These are phyloP conservation scores for Mucor piriformis DNA, from an alignment of 371 early-diverging fungal genomes.

Conservation along the genomic window DNA sequence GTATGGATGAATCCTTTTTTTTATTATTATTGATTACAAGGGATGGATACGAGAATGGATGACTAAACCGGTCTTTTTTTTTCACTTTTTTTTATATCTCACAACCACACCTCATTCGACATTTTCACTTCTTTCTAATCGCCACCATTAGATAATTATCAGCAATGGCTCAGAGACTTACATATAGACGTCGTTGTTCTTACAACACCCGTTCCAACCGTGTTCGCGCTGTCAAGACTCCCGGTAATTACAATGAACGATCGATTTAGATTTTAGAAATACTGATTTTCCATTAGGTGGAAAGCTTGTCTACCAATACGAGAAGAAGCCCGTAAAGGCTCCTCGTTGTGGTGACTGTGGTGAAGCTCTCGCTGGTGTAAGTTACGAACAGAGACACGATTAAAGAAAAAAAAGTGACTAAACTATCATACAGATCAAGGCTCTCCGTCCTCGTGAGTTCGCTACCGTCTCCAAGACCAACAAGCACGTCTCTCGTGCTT, in stretches of 20 bases:
- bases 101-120: neutral
- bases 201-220: conserved; percentile 99
- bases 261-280: neutral
- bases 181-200: conserved; percentile 95
- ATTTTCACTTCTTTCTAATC: neutral
- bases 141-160: conserved; percentile 21
- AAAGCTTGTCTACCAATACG: conserved; percentile 88
- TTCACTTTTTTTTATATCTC: neutral
- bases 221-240: conserved; percentile 94
- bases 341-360: conserved; percentile 98
- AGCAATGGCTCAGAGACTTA: conserved; percentile 89
- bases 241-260: conserved; percentile 58
- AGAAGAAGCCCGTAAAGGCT: conserved; percentile 90
- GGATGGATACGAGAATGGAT: conserved; percentile 4
- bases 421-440: conserved; percentile 71
- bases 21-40: conserved; percentile 1
- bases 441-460: conserved; percentile 91
- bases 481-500: conserved; percentile 94
- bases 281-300: conserved; percentile 65
- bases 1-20: conserved; percentile 16
- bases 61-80: neutral
- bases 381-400: no score
- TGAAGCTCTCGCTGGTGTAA: conserved; percentile 83
- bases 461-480: conserved; percentile 88
- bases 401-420: neutral